Percentiles rank a stretch among this genome's conserved stretches.
phyloP scores from a whole-genome alignment of 768 basidiomycete genomes.

The Thelephora aurantiotincta region DNA sequence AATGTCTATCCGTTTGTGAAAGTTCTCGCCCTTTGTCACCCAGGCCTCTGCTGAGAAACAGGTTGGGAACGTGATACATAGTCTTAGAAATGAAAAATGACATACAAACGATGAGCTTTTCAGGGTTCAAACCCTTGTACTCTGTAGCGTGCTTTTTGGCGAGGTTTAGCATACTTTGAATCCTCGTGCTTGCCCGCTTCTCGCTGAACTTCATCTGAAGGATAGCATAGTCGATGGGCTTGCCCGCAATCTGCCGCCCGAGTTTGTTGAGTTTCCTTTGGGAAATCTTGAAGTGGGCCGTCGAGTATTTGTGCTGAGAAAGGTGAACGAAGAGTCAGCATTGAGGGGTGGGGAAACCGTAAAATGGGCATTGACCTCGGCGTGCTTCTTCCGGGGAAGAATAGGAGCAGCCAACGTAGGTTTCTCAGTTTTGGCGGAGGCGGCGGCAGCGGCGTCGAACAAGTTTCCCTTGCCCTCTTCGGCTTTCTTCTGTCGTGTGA shows the following conservation, averaged over 20 bases:
- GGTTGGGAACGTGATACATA: not conserved
- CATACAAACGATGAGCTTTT: slow-evolving; percentile 73
- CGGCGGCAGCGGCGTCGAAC: slow-evolving; percentile 12
- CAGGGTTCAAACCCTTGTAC: slow-evolving; percentile 60
- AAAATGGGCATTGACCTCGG: slow-evolving; percentile 11
- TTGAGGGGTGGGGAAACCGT: not conserved
- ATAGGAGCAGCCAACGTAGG: not conserved
- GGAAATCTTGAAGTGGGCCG: slow-evolving; percentile 86
- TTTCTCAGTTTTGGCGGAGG: slow-evolving; percentile 1
- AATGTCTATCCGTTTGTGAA: slow-evolving; percentile 56
- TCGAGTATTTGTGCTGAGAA: slow-evolving; percentile 81
- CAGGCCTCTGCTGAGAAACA: slow-evolving; percentile 66
- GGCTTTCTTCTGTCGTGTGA: slow-evolving; percentile 16
- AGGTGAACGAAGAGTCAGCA: not conserved
- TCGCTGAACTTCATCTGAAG: slow-evolving; percentile 94
- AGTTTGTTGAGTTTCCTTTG: slow-evolving; percentile 87
- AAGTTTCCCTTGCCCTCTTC: slow-evolving; percentile 16
- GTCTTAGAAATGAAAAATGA: slow-evolving; percentile 9
- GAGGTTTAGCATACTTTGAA: slow-evolving; percentile 79
- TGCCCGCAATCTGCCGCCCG: slow-evolving; percentile 73
- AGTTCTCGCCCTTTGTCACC: slow-evolving; percentile 74
- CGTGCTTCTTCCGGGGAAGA: slow-evolving; percentile 10
- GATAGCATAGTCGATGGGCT: slow-evolving; percentile 90
- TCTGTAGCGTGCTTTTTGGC: slow-evolving; percentile 76
- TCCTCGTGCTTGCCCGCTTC: slow-evolving; percentile 74